Evolutionary conservation across 2,329 filamentous ascomycete genomes (phyloP), one percentile per base, ranked within the genome.

Genomic region (Colletotrichum filicis): DNA sequence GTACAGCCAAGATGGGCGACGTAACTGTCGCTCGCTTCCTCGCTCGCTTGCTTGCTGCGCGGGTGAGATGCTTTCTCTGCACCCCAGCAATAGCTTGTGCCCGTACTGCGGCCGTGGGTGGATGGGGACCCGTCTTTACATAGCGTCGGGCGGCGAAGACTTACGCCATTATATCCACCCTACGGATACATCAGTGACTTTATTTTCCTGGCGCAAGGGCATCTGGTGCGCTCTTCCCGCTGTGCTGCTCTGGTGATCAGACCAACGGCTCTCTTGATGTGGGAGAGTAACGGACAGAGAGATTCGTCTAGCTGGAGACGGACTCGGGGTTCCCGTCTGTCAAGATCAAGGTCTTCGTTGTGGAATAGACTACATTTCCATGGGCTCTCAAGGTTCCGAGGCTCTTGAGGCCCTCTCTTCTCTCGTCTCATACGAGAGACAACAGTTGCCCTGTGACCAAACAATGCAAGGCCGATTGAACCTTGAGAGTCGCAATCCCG

Each of bases 101-200:
- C 28, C 11, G 42, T 26, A 35, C 35, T 59, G 9, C n/a, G 32
- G 56, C 5, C 52, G 19, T 59, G 46, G 24, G 32, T 58, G 42
- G 19, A 49, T 19, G 42, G 42, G 37, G 64, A 57, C 49, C 46
- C 19, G 14, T 53, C 4, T 58, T 24, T 68, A 22, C 24, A n/a
- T 22, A 30, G 24, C 35, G 55, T 58, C 52, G 58, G 66, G 59
- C 66, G 70, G 60, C 70, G 52, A 42, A 62, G 66, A 70, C 70
- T 65, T 73, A 70, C 66, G 70, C 60, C 66, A 65, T 56, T 56
- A 66, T 64, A 65, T 70, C 70, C 70, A 70, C 70, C 32, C 4
- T 12, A 59, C n/a, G 22, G 37, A 42, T 42, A 42, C 37, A 42
- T 42, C 28, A 35, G 28, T 7, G 69, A 69, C 65, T 72, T 52